Conservation (phyloP, 495 filamentous ascomycete species). For the Penicillium argentinense region DNA sequence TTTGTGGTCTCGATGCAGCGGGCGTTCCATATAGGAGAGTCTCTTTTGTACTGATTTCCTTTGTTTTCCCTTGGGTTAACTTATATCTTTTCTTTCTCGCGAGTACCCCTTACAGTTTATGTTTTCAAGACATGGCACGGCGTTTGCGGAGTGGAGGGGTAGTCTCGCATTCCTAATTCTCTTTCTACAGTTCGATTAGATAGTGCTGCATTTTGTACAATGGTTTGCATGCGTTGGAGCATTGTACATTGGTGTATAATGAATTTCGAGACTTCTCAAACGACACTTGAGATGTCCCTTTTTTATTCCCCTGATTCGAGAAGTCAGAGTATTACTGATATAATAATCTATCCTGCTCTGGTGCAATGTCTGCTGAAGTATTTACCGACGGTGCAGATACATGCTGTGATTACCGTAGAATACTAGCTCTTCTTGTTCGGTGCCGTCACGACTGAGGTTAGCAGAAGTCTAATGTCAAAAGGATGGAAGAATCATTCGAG, state of each 20-base stretch:
- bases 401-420: too few relatives aligned
- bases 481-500: too few relatives aligned
- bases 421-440: too few relatives aligned
- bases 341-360: too few relatives aligned
- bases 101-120: conserved; percentile 29
- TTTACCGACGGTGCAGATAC: too few relatives aligned
- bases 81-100: conserved; percentile 16
- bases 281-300: not conserved
- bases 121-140: conserved; percentile 24
- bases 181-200: not conserved
- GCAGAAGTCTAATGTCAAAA: too few relatives aligned
- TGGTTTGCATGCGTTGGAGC: conserved; percentile 1
- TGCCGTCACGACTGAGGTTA: too few relatives aligned
- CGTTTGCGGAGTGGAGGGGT: conserved; percentile 24
- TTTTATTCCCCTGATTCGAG: not conserved
- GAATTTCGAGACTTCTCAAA: not conserved
- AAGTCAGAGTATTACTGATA: too few relatives aligned
- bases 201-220: conserved; percentile 1
- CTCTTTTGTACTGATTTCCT: conserved; percentile 12
- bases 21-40: not conserved
- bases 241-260: conserved; percentile 5
- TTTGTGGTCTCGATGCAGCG: conserved; percentile 5
- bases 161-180: conserved; percentile 12
- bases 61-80: not conserved
- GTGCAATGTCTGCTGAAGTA: too few relatives aligned